Base-by-base conservation (phyloP, 306 rosid genomes). In the Malus fusca region DNA sequence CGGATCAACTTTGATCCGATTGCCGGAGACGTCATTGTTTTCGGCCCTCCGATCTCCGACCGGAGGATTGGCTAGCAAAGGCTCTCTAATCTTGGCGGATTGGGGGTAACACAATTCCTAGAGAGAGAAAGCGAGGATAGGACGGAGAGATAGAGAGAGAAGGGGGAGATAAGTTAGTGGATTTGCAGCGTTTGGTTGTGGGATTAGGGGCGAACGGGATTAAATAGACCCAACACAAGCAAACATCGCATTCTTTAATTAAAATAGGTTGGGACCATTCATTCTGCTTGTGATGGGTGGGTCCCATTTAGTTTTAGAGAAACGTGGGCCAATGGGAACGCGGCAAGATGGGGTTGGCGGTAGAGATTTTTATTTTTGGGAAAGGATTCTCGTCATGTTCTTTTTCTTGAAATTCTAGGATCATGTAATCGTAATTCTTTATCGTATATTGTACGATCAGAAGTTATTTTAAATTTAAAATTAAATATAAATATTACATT, bases 1-100 rank as follows among this genome's bases (percentile, higher is more conserved):
- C 66, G 88, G 76, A 70, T 76, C 83, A 26, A 82, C 44, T n/a
- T 62, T 28, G 52, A 79, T 77, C 42, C 65, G 77, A 9, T 44
- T 59, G 13, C n/a, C 72, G 48, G 73, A 66, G n/a, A 12, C n/a
- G 56, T 26, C 52, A 28, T 28, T 62, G 9, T 6, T 11, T 26
- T 62, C 40, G 17, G 40, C 66, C 17, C 66, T 28, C 11, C 1
- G 21, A 35, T 62, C 35, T 1, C 2, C 1, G 55, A 48, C 21
- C 55, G 55, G 55, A 51, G 55, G 55, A 51, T 51, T 51, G 55
- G 21, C 55, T 51, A 51, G 55, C 55, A 51, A 51, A 51, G 55
- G 55, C 55, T 51, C 55, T 51, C 55, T 51, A 51, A 51, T 51
- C 55, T 51, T 51, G 55, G 21, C 55, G 21, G 55, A 15, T 51